Percentiles rank a stretch among this genome's conserved stretches.
These are phyloP conservation scores for Peniophora sp. DNA, from an alignment of 1,284 basidiomycete genomes.

Conservation along the genomic window DNA sequence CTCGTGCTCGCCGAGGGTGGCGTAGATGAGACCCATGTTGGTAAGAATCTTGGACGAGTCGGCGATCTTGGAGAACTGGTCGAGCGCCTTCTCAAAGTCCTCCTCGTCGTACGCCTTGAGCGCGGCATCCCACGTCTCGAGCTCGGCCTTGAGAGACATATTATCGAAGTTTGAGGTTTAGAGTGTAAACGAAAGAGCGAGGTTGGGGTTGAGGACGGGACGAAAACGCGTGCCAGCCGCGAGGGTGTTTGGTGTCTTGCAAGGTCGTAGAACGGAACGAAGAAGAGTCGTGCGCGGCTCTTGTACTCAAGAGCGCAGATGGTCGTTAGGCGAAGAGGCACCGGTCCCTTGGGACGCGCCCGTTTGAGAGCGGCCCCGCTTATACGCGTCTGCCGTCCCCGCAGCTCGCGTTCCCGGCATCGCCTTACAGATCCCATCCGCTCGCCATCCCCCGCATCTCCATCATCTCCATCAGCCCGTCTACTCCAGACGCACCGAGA, in stretches of 20 bases:
- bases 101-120: constrained; percentile 80
- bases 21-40: constrained; percentile 87
- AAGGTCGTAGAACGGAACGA: neutral
- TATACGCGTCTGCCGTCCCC: neutral
- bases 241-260: too few relatives aligned
- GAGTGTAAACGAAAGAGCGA: neutral
- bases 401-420: neutral
- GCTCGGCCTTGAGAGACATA: constrained; percentile 82
- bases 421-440: too few relatives aligned
- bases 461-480: too few relatives aligned
- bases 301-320: neutral
- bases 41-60: constrained; percentile 85
- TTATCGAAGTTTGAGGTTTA: constrained; percentile 12
- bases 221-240: constrained; percentile 2
- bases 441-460: too few relatives aligned
- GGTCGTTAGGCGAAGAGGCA: neutral
- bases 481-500: too few relatives aligned
- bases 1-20: constrained; percentile 81
- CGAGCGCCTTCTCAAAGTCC: constrained; percentile 67
- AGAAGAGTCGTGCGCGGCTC: neutral
- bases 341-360: neutral
- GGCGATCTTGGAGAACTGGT: constrained; percentile 75
- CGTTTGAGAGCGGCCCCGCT: neutral
- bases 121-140: constrained; percentile 80
- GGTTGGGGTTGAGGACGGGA: neutral